Base-by-base conservation (phyloP, 129 eudicot species). In the Flaveria trinervia region DNA sequence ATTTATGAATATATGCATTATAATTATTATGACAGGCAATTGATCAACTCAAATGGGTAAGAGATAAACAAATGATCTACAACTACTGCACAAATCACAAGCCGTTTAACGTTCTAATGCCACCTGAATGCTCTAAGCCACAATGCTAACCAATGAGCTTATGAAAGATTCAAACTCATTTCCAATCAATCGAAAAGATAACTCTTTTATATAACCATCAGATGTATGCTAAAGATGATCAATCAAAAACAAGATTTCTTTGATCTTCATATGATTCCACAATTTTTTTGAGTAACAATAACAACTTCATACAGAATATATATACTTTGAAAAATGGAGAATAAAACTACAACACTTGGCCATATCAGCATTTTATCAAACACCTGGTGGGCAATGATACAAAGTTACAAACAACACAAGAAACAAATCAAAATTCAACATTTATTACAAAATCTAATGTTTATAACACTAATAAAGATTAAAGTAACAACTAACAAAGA, bases 11-110 rank as follows among this genome's bases (percentile, higher is more conserved):
- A 71, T 50, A 11, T 12, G 3, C 16, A 57, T 18, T 22, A 14
- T 56, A 22, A 65, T 43, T 15, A 66, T 43, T 12, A 26, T 66
- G 25, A 72, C 83, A 70, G 50, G 51, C 78, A 85, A 45, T 20
- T 89, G 72, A 82, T 43, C 83, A 82, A 61, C 81, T 90, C 82
- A 72, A 86, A 56, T 80, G 83, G 89, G 80, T 80, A 2, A 78
- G 84, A 70, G 61, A 80, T 28, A 84, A 82, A 62, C 68, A 73
- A 65, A 85, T 88, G 91, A 80, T 86, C 48, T 90, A 90, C 25
- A 83, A 90, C 60, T 90, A 88, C 54, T 88, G 90, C 78, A 80
- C 65, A 9, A 88, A 90, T 81, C 56, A 61, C 15, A 78, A 68
- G 46, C 81, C 79, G 9, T 83, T 76, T 67, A 88, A 84, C 17